Evolutionary conservation across 805 yeast species (phyloP).

Genomic region (Cyberlindnera maritima): DNA sequence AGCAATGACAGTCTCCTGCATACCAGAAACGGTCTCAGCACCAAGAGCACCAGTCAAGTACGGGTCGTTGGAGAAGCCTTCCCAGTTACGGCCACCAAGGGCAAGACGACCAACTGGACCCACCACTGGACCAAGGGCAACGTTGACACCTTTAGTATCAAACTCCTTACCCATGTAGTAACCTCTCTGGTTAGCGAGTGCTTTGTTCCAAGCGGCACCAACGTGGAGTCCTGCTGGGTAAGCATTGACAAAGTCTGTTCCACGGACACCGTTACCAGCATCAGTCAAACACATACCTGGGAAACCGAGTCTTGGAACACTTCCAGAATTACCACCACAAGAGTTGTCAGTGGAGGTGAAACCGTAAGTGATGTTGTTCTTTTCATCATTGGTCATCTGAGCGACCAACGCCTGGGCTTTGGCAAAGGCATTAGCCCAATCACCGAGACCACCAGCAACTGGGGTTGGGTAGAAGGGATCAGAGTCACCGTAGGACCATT

Average conservation of each 20-base stretch:
- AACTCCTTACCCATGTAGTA: slow-evolving; percentile 12
- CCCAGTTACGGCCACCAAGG: slow-evolving; percentile 13
- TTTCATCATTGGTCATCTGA: slow-evolving; percentile 12
- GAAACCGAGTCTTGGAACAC: slow-evolving; percentile 5
- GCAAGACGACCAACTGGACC: slow-evolving; percentile 11
- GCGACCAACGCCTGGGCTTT: slow-evolving; percentile 4
- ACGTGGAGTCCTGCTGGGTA: slow-evolving; percentile 10
- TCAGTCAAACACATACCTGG: slow-evolving; percentile 9
- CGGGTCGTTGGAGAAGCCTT: slow-evolving; percentile 12
- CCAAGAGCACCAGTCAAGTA: slow-evolving; percentile 8
- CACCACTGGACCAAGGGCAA: slow-evolving; percentile 9
- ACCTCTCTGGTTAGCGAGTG: slow-evolving; percentile 6
- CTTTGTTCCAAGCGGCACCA: slow-evolving; percentile 11
- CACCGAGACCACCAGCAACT: slow-evolving; percentile 3
- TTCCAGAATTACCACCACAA: slow-evolving; percentile 7
- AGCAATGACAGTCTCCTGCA: slow-evolving; percentile 7
- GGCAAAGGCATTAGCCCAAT: slow-evolving; percentile 6
- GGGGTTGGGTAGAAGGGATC: slow-evolving; percentile 7
- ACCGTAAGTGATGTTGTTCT: slow-evolving; percentile 8
- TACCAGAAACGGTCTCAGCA: slow-evolving; percentile 4
- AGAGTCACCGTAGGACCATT: slow-evolving; percentile 8
- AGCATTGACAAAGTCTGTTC: slow-evolving; percentile 8
- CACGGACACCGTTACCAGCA: slow-evolving; percentile 13
- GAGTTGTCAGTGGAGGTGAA: background rate
- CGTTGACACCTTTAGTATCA: slow-evolving; percentile 7